Evolutionary conservation across 352 stramenopile species (phyloP).

Genomic region (Globisporangium splendens): DNA sequence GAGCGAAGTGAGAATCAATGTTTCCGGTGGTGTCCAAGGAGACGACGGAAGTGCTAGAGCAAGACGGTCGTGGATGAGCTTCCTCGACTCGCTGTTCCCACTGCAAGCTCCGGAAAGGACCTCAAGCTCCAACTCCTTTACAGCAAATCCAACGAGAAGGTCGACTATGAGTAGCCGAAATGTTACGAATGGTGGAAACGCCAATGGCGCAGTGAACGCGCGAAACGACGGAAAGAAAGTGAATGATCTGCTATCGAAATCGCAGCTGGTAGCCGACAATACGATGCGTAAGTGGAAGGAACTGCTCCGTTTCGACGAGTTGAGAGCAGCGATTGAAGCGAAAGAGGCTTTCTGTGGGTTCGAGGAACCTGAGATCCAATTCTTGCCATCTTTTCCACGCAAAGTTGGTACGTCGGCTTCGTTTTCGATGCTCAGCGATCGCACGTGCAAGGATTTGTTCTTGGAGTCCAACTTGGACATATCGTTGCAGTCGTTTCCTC

Average conservation of each 20-base stretch:
- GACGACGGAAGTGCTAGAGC: conserved; percentile 17
- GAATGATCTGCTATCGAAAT: conserved; percentile 58
- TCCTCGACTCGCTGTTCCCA: conserved; percentile 52
- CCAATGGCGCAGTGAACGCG: not conserved
- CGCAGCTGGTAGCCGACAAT: conserved; percentile 54
- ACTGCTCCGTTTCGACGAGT: conserved; percentile 66
- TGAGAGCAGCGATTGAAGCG: conserved; percentile 62
- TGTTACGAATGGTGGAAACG: not conserved
- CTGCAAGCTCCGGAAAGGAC: not conserved
- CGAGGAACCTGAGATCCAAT: conserved; percentile 71
- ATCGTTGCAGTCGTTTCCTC: conserved; percentile 19
- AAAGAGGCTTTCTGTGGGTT: conserved; percentile 88
- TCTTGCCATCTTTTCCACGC: conserved; percentile 72
- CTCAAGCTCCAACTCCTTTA: not conserved
- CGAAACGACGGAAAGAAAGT: conserved; percentile 56
- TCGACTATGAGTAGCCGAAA: conserved; percentile 11
- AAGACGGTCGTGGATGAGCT: conserved; percentile 34
- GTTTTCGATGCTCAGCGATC: conserved; percentile 68
- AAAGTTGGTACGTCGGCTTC: conserved; percentile 48
- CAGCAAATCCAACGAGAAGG: conserved; percentile 4
- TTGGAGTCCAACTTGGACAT: conserved; percentile 31
- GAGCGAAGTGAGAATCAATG: conserved; percentile 12
- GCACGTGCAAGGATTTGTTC: conserved; percentile 54
- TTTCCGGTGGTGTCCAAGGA: conserved; percentile 3
- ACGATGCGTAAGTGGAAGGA: conserved; percentile 67